These are phyloP conservation scores for Colletotrichum sp. DNA, from an alignment of 2,329 filamentous ascomycete species.

Conservation along the genomic window DNA sequence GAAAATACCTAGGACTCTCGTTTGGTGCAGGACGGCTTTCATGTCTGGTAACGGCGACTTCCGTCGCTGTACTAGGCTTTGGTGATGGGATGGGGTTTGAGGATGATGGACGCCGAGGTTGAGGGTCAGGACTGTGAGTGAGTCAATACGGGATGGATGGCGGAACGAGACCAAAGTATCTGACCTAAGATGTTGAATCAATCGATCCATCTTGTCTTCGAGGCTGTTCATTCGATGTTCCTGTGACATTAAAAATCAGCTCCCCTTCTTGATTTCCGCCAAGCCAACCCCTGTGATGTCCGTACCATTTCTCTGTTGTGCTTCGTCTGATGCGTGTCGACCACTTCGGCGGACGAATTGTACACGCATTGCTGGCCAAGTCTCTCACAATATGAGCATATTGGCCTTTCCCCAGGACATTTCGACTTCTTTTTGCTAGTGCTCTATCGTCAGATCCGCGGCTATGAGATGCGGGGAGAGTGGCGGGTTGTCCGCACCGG, in stretches of 20 bases:
- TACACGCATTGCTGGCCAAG: not conserved
- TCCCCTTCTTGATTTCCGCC: fast-evolving
- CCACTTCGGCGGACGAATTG: not conserved
- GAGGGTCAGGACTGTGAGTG: not conserved
- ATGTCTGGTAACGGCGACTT: not conserved
- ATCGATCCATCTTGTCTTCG: slow-evolving; percentile 1
- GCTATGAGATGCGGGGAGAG: not conserved
- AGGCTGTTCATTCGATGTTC: not conserved
- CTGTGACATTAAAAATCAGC: fast-evolving
- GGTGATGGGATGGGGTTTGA: not conserved
- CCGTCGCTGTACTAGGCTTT: not conserved
- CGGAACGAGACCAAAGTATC: fast-evolving
- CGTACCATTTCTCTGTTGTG: not conserved
- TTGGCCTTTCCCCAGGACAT: not conserved
- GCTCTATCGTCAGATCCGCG: not conserved
- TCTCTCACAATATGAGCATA: slow-evolving; percentile 3
- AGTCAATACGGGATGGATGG: not conserved
- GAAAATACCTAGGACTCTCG: not conserved
- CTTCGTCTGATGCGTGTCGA: not conserved
- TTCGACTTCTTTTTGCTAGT: slow-evolving; percentile 3
- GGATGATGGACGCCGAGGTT: not conserved
- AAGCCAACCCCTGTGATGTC: not conserved
- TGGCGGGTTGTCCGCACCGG: not conserved
- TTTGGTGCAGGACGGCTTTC: fast-evolving
- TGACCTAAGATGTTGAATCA: not conserved